Base-by-base conservation (phyloP, 2,329 filamentous ascomycete genomes). In the Penicillium sp. region DNA sequence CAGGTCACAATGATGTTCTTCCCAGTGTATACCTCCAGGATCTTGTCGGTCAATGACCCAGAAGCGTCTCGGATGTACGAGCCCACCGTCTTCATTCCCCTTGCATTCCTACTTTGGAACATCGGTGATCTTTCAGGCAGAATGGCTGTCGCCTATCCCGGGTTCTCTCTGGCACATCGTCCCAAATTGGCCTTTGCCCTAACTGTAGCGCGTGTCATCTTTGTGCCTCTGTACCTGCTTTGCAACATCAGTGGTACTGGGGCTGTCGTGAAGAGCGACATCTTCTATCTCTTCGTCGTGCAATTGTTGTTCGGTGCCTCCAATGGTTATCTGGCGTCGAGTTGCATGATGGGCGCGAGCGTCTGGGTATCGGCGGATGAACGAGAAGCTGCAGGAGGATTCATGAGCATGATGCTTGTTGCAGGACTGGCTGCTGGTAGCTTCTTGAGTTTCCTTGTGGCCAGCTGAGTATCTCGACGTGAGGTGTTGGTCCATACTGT, bases 61-160 rank as follows among this genome's bases (percentile, higher is more conserved):
- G 75, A 62, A 6, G 59, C 82, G 16, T 71, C 76, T 33, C 77
- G 96, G 16, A 85, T 96, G 64, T 85, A 77, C 56, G 72, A 87
- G 54, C 86, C 91, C 0, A 82, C 87, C 0, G 87, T 89, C 16
- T 99, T 98, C 74, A 93, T 98, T 58, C 93, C 95, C 0, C 82
- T 97, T 0, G 92, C 85, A 3, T 96, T 98, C 76, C 85, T 98
- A 60, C 86, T 95, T 72, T 99, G 95, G 95, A 99, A 98, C 72
- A 73, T 89, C 2, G 95, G 95, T 44, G 95, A 98, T 72, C 80
- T 98, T 7, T 62, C 85, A 14, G 95, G 95, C 6, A 86, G 95
- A 9, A 77, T 96, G 19, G 73, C 85, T 1, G 89, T 92, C 1
- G 79, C 84, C 73, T 63, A 83, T 76, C 75, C 88, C 72, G 55